These are phyloP conservation scores for Voacanga thouarsii DNA, from an alignment of 257 asterid species.

Conservation along the genomic window DNA sequence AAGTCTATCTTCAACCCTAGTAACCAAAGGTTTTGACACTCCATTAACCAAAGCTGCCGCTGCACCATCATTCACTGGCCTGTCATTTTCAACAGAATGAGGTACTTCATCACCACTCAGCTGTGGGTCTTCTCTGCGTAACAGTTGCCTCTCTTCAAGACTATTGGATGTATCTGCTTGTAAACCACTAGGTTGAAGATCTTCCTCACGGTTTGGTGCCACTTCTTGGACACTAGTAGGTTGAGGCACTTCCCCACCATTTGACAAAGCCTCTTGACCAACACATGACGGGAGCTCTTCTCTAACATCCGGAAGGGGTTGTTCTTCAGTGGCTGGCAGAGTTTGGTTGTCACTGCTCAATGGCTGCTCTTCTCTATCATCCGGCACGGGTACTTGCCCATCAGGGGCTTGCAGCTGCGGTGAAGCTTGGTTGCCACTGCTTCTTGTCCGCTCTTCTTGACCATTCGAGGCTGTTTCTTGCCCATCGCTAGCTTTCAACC, in stretches of 20 bases:
- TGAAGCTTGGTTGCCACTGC: neutral
- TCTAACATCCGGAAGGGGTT: constrained; percentile 2
- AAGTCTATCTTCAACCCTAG: constrained; percentile 57
- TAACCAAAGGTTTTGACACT: constrained; percentile 33
- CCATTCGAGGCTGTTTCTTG: neutral
- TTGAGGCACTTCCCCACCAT: neutral
- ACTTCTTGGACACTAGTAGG: constrained; percentile 2
- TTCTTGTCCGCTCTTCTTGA: neutral
- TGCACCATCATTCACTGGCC: constrained; percentile 12
- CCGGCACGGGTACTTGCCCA: neutral
- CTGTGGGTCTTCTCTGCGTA: neutral
- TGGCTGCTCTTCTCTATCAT: constrained; percentile 10
- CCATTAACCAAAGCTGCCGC: constrained; percentile 18
- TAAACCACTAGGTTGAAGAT: neutral
- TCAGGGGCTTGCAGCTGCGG: neutral
- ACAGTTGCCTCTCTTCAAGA: neutral
- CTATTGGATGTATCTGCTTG: neutral
- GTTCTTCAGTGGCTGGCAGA: neutral
- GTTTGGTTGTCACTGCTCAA: neutral
- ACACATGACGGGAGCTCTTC: constrained; percentile 1
- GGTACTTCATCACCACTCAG: neutral
- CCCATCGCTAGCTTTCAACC: constrained; percentile 9
- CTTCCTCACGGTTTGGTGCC: neutral
- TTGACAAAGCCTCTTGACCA: neutral
- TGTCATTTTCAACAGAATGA: neutral